Percentiles rank a stretch among this genome's conserved stretches.
Conservation (phyloP, 768 basidiomycete species). For the Phlebiopsis flavidoalba region DNA sequence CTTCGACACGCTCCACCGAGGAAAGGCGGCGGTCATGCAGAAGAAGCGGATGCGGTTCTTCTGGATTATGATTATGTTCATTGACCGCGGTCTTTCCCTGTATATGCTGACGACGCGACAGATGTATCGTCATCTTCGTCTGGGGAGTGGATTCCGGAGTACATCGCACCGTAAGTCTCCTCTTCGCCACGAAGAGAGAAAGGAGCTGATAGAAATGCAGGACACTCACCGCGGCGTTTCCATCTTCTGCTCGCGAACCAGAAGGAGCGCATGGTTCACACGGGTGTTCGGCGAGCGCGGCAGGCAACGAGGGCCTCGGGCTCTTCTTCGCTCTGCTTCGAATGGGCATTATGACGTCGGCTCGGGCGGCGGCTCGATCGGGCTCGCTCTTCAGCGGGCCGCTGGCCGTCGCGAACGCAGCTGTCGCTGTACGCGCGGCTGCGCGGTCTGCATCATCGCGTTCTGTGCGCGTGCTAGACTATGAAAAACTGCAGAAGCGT, state of each 20-base stretch:
- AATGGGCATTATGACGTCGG: conserved; percentile 58
- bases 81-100: too few relatives aligned
- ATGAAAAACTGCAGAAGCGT: too few relatives aligned
- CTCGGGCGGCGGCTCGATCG: conserved; percentile 38
- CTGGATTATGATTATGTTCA: conserved; percentile 23
- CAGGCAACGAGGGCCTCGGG: conserved; percentile 59
- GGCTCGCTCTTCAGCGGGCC: conserved; percentile 31
- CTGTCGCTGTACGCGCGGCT: conserved; percentile 13
- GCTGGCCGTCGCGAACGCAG: conserved; percentile 15
- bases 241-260: conserved; percentile 50
- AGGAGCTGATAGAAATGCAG: conserved; percentile 12
- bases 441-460: conserved; percentile 24
- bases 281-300: conserved; percentile 57
- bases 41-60: conserved; percentile 31
- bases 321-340: conserved; percentile 49
- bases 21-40: conserved; percentile 30
- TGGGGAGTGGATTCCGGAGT: conserved; percentile 40
- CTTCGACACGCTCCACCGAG: conserved; percentile 39
- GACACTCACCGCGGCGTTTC: conserved; percentile 57
- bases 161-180: conserved; percentile 17
- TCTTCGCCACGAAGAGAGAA: not conserved
- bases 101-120: not conserved
- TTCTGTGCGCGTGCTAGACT: conserved; percentile 40
- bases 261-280: conserved; percentile 43
- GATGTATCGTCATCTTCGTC: conserved; percentile 32